These are phyloP conservation scores for Tetrahymena elliotti DNA, from an alignment of 73 alveolate species.

Conservation along the genomic window DNA sequence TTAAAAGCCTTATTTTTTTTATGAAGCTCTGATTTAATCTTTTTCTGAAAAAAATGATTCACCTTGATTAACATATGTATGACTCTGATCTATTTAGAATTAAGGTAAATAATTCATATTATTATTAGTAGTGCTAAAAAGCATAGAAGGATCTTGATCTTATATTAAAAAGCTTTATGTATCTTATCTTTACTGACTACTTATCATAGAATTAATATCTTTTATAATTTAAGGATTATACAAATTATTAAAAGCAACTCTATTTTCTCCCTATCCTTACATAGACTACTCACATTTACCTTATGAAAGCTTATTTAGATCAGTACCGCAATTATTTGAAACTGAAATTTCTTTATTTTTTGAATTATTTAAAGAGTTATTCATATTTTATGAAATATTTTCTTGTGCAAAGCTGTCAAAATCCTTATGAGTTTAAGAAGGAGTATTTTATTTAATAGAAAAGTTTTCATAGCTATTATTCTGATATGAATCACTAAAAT, in stretches of 20 bases:
- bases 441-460: not conserved
- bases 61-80: not conserved
- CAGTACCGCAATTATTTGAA: not conserved
- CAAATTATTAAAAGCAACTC: too few relatives aligned
- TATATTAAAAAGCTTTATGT: not conserved
- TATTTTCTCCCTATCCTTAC: not conserved
- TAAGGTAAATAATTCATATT: not conserved
- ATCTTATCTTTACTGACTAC: not conserved
- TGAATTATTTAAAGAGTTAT: not conserved
- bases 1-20: not conserved
- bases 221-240: not conserved
- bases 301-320: not conserved
- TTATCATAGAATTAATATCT: not conserved
- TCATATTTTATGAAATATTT: not conserved
- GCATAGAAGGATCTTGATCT: not conserved
- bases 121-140: not conserved
- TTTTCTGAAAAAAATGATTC: not conserved
- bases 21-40: not conserved
- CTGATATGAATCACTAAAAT: not conserved
- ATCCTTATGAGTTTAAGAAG: not conserved
- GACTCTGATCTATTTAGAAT: not conserved
- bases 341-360: too few relatives aligned
- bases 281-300: not conserved
- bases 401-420: not conserved
- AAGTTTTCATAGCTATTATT: not conserved